Base-by-base conservation (phyloP, 768 basidiomycete species). In the Lactifluus hygrophoroides region DNA sequence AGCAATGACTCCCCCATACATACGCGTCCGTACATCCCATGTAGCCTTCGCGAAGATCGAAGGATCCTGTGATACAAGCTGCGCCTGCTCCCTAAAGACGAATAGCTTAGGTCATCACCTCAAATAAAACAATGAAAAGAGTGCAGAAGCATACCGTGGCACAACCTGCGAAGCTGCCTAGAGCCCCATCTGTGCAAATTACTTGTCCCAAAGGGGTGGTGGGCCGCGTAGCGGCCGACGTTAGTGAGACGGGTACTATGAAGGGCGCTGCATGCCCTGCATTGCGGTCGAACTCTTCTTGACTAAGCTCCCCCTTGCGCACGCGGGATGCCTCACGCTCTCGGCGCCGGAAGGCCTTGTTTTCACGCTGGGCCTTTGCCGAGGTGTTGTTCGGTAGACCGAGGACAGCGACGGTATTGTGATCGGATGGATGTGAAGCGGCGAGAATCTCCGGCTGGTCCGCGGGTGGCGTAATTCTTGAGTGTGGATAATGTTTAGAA, bases 371-470 rank as follows among this genome's bases (percentile, higher is more conserved):
- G 16, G 56, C 56, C 32, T 61, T 61, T 27, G 58, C 58, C 4
- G 11, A 32, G 16, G 54, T 13, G 43, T 60, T 60, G 27, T 42
- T 58, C 16, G 50, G 38, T 2, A 61, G 32, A 28, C 56, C 60
- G 44, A 56, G 68, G n/a, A 71, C 67, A 27, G 70, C 70, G 2
- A 80, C 70, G 0, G 76, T 71, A 57, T 79, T 78, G 63, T 84
- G 81, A 45, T 80, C 72, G 61, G 80, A 81, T 1, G 82, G 77
- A 62, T 84, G 82, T 1, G 82, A 83, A 1, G 76, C 78, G 0
- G 73, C 72, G 54, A 77, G 72, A 23, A 75, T 70, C 38, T 76
- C 75, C 14, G 65, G 60, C 21, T 68, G 70, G 19, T 70, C 65
- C 5, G 70, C 67, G 0, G 73, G 71, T 2, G 71, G 60, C 40